A percentile compares a stretch with the other conserved stretches of the same genome.
Evolutionary conservation across 176 grass and related monocot genomes (phyloP).

Genomic region (Musa beccarii): DNA sequence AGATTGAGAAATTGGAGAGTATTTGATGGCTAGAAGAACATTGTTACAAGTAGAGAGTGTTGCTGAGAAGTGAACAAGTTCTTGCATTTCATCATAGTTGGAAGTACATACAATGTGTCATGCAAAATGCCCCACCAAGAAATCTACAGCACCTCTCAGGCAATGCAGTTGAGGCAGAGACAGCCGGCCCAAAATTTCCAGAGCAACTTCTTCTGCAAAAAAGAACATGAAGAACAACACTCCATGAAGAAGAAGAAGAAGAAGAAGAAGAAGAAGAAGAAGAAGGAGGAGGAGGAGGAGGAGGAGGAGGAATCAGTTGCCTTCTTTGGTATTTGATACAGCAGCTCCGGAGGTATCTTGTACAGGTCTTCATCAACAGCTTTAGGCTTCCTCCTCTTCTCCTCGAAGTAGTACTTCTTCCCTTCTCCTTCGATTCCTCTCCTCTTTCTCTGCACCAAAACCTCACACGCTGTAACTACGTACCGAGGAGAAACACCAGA

Average conservation of each 20-base stretch:
- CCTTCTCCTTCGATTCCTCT: background rate
- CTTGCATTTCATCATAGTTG: no score
- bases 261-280: no score
- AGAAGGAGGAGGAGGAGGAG: no score
- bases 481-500: no score
- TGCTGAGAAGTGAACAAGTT: no score
- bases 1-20: no score
- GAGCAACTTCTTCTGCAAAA: background rate
- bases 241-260: no score
- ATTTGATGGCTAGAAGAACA: no score
- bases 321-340: constrained; percentile 5
- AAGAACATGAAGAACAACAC: background rate
- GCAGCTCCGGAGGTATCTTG: constrained; percentile 5
- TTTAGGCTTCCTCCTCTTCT: background rate
- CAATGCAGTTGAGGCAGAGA: constrained; percentile 2
- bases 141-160: background rate
- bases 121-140: no score
- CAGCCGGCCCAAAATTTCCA: background rate
- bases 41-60: no score
- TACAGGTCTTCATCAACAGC: constrained; percentile 6
- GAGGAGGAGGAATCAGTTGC: background rate
- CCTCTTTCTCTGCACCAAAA: background rate
- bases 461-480: no score
- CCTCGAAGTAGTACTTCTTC: background rate
- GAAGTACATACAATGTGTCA: no score